These are phyloP conservation scores for Paraleonurus japonicus DNA, from an alignment of 257 asterid species.

Conservation along the genomic window DNA sequence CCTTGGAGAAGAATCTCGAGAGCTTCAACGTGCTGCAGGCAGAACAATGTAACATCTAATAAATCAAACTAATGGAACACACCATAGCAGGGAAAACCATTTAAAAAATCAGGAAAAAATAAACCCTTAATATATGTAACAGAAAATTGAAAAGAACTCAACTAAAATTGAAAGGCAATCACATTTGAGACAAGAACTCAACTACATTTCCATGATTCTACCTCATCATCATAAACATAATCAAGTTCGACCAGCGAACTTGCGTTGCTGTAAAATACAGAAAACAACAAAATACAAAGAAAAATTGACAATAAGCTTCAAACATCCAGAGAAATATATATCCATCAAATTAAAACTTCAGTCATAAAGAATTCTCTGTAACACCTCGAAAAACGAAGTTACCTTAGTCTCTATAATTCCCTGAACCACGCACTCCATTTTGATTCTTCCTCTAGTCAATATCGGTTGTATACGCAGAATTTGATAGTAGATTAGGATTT, in stretches of 20 bases:
- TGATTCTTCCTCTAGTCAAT: constrained; percentile 9
- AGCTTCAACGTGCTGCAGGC: constrained; percentile 91
- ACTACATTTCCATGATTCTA: constrained; percentile 11
- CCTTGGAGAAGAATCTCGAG: constrained; percentile 96
- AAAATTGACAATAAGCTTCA: neutral
- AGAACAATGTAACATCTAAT: constrained; percentile 14
- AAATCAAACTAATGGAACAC: constrained; percentile 5
- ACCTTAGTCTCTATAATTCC: constrained; percentile 94
- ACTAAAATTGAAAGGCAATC: neutral
- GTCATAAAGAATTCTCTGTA: neutral
- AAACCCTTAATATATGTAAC: neutral
- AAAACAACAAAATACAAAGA: constrained; percentile 1
- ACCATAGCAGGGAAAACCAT: neutral
- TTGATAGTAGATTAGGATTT: neutral
- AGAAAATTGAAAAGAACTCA: neutral
- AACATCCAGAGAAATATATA: neutral
- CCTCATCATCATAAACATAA: constrained; percentile 9
- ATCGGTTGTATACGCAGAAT: neutral
- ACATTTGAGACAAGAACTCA: constrained; percentile 5
- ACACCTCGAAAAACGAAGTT: constrained; percentile 19
- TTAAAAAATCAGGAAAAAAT: neutral
- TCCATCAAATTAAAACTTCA: neutral
- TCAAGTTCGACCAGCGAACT: neutral
- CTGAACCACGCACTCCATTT: constrained; percentile 94
- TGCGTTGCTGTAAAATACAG: neutral